Conservation (phyloP, 768 basidiomycete species). For the Russula vinacea region DNA sequence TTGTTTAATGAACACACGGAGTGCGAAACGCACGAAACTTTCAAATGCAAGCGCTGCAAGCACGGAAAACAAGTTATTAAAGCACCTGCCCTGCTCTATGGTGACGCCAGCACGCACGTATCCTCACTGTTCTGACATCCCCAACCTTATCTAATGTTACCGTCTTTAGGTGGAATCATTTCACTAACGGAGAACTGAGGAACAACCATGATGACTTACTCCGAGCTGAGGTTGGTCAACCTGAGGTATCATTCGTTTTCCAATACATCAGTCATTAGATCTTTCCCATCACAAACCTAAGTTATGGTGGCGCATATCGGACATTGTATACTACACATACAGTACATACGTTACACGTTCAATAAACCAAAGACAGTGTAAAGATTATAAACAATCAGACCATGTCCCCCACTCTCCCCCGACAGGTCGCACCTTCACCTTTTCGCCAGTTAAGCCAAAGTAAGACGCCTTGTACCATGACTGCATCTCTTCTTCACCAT, state of each 20-base stretch:
- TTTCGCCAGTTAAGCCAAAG: constrained; percentile 75
- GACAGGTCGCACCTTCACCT: constrained; percentile 64
- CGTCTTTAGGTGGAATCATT: constrained; percentile 87
- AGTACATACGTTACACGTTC: constrained; percentile 3
- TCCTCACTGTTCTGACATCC: constrained; percentile 4
- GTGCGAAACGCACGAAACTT: constrained; percentile 96
- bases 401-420: constrained; percentile 75
- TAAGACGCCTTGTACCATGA: constrained; percentile 78
- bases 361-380: neutral
- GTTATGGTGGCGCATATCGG: constrained; percentile 15
- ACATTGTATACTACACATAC: constrained; percentile 25
- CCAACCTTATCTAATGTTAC: neutral
- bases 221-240: constrained; percentile 78
- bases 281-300: constrained; percentile 4
- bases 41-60: constrained; percentile 92
- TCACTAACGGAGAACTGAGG: constrained; percentile 81
- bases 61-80: constrained; percentile 82
- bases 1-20: constrained; percentile 80
- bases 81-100: constrained; percentile 83
- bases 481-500: constrained; percentile 72
- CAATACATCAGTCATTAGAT: constrained; percentile 87
- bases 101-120: constrained; percentile 95
- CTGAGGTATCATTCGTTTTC: constrained; percentile 92
- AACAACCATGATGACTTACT: constrained; percentile 95
- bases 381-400: constrained; percentile 49